phyloP scores from a whole-genome alignment of 495 filamentous ascomycete genomes.

The Neurospora intermedia region DNA sequence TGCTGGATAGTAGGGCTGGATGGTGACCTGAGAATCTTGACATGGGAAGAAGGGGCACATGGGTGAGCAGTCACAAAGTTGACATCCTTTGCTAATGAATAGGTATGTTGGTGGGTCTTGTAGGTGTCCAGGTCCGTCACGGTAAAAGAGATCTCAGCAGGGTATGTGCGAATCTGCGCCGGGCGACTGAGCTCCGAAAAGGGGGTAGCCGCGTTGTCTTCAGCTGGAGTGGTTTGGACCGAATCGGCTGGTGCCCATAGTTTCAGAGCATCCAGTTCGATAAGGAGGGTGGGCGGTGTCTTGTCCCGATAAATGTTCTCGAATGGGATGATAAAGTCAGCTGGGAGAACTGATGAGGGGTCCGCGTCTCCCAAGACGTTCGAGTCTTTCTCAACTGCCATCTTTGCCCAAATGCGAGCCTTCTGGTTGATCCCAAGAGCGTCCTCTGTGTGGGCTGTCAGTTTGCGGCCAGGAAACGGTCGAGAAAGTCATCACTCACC shows the following conservation, averaged over 20 bases:
- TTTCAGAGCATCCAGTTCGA: slow-evolving; percentile 35
- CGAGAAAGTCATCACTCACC: slow-evolving; percentile 23
- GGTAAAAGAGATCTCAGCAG: slow-evolving; percentile 43
- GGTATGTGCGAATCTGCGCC: slow-evolving; percentile 33
- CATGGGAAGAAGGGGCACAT: slow-evolving; percentile 46
- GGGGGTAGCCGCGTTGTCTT: slow-evolving; percentile 23
- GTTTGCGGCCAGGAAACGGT: background rate
- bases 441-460: slow-evolving; percentile 24
- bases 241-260: slow-evolving; percentile 26
- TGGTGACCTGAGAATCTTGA: slow-evolving; percentile 37
- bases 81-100: slow-evolving; percentile 48
- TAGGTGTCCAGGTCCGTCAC: slow-evolving; percentile 28
- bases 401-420: slow-evolving; percentile 38
- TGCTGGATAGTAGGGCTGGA: slow-evolving; percentile 41
- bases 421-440: slow-evolving; percentile 30
- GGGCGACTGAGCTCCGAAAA: slow-evolving; percentile 22
- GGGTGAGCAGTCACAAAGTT: slow-evolving; percentile 57
- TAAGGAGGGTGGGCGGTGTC: slow-evolving; percentile 24
- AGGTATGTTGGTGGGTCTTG: slow-evolving; percentile 30
- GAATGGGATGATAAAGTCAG: slow-evolving; percentile 46
- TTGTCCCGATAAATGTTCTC: slow-evolving; percentile 38
- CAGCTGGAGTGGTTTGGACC: slow-evolving; percentile 22
- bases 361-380: slow-evolving; percentile 42
- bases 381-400: slow-evolving; percentile 38
- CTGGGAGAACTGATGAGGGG: slow-evolving; percentile 36